Conservation (phyloP, 1,139 yeast genomes). For the Sugiyamaella neomexicana region DNA sequence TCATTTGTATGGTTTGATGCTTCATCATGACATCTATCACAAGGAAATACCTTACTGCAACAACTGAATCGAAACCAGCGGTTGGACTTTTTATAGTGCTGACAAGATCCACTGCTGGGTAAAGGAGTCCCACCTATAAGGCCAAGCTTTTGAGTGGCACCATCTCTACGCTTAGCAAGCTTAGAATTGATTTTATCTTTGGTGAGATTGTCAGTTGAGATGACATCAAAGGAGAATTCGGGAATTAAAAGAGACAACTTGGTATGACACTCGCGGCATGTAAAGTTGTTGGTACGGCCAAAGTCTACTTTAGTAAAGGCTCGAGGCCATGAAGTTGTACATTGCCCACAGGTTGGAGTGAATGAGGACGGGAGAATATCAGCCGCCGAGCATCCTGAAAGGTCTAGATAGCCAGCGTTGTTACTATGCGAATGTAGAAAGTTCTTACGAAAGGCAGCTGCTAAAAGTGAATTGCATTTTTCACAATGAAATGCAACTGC, state of each 20-base stretch:
- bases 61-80: slow-evolving; percentile 49
- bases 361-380: slow-evolving; percentile 43
- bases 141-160: slow-evolving; percentile 36
- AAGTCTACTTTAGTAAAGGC: slow-evolving; percentile 40
- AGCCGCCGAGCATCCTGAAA: slow-evolving; percentile 41
- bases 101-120: slow-evolving; percentile 44
- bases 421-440: slow-evolving; percentile 36
- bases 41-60: slow-evolving; percentile 45
- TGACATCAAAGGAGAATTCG: slow-evolving; percentile 37
- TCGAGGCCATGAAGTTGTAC: slow-evolving; percentile 34
- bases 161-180: slow-evolving; percentile 23
- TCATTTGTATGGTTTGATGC: slow-evolving; percentile 42
- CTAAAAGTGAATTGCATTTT: slow-evolving; percentile 41
- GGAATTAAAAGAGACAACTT: slow-evolving; percentile 40
- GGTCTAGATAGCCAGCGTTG: slow-evolving; percentile 43
- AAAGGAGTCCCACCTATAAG: slow-evolving; percentile 44
- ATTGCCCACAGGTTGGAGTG: slow-evolving; percentile 42
- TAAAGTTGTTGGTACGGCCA: slow-evolving; percentile 37
- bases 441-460: slow-evolving; percentile 42
- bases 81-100: slow-evolving; percentile 44
- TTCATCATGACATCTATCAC: slow-evolving; percentile 46
- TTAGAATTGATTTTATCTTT: slow-evolving; percentile 27
- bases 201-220: slow-evolving; percentile 29
- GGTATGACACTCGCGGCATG: slow-evolving; percentile 43
- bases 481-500: slow-evolving; percentile 39